Conservation (phyloP, 208 protist genomes). For the Acanthamoeba royreba region DNA sequence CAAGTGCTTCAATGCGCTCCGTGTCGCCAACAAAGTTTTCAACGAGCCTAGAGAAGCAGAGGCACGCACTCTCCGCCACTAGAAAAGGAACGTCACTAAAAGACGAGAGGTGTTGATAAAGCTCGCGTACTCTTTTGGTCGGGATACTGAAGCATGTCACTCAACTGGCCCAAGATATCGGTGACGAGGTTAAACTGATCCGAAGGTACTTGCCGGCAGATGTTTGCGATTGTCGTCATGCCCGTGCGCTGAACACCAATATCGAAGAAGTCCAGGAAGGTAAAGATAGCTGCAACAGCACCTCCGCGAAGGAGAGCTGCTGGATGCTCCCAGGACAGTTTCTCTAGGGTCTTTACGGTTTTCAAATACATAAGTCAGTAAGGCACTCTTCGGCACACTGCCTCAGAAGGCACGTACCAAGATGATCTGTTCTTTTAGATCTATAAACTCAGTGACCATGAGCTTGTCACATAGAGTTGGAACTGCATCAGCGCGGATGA, state of each 20-base stretch:
- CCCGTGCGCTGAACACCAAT: constrained; percentile 64
- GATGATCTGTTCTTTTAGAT: constrained; percentile 73
- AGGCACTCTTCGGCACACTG: neutral
- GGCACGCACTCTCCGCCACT: constrained; percentile 64
- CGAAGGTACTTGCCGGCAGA: constrained; percentile 65
- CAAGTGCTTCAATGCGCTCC: neutral
- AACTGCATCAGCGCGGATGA: constrained; percentile 59
- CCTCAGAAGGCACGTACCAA: constrained; percentile 34
- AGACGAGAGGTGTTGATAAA: neutral
- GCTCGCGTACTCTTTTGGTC: constrained; percentile 61
- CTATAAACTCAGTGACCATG: constrained; percentile 76
- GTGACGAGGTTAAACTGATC: constrained; percentile 61
- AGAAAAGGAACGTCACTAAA: neutral
- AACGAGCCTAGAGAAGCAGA: constrained; percentile 64
- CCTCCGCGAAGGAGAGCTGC: constrained; percentile 66
- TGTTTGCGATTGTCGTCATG: constrained; percentile 71
- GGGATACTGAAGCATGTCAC: constrained; percentile 54
- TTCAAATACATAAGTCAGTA: neutral
- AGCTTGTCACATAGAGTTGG: constrained; percentile 66
- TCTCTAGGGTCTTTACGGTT: constrained; percentile 68
- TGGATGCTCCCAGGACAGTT: constrained; percentile 73
- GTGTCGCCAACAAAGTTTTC: constrained; percentile 46
- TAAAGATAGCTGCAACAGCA: constrained; percentile 66
- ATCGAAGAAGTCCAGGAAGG: constrained; percentile 74
- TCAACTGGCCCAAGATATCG: constrained; percentile 63